Percentiles rank a stretch among this genome's conserved stretches.
These are phyloP conservation scores for Myotisia sp. DNA, from an alignment of 2,329 filamentous ascomycete genomes.

Conservation along the genomic window DNA sequence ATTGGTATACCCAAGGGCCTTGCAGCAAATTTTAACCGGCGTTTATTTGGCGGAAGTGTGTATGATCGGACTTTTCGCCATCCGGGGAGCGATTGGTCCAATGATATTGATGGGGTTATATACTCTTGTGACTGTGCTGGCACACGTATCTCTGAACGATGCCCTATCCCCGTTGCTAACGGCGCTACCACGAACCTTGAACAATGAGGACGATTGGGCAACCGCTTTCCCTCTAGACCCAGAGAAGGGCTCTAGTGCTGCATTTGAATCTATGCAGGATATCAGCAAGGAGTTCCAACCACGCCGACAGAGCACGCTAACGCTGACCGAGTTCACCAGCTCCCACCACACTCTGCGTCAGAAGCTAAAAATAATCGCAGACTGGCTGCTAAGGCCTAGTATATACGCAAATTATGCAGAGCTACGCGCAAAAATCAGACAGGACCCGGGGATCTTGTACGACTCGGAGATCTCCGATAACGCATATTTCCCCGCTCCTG, in stretches of 20 bases:
- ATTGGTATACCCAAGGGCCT: constrained; percentile 68
- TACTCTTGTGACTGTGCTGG: constrained; percentile 58
- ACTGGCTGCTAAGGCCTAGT: constrained; percentile 56
- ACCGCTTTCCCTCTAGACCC: neutral
- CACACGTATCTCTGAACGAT: constrained; percentile 46
- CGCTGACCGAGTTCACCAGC: constrained; percentile 2
- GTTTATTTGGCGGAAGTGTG: constrained; percentile 73
- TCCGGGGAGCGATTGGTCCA: constrained; percentile 49
- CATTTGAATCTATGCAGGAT: neutral
- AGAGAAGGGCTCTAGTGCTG: neutral
- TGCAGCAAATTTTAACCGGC: constrained; percentile 72
- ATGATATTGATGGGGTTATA: constrained; percentile 64
- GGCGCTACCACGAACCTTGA: constrained; percentile 57
- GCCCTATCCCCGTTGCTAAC: constrained; percentile 36
- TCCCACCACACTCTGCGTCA: constrained; percentile 4
- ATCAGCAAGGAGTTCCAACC: constrained; percentile 3
- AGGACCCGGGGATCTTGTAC: constrained; percentile 45
- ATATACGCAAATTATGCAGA: constrained; percentile 60
- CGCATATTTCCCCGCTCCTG: constrained; percentile 60
- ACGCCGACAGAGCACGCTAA: constrained; percentile 3
- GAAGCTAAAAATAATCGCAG: constrained; percentile 8
- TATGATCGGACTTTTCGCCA: constrained; percentile 69
- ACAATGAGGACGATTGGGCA: constrained; percentile 27
- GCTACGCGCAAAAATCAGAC: constrained; percentile 54
- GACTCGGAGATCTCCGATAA: constrained; percentile 45